Percentiles rank a stretch among this genome's conserved stretches.
phyloP scores from a whole-genome alignment of 2,329 filamentous ascomycete species.

The Sporothrix luriei region DNA sequence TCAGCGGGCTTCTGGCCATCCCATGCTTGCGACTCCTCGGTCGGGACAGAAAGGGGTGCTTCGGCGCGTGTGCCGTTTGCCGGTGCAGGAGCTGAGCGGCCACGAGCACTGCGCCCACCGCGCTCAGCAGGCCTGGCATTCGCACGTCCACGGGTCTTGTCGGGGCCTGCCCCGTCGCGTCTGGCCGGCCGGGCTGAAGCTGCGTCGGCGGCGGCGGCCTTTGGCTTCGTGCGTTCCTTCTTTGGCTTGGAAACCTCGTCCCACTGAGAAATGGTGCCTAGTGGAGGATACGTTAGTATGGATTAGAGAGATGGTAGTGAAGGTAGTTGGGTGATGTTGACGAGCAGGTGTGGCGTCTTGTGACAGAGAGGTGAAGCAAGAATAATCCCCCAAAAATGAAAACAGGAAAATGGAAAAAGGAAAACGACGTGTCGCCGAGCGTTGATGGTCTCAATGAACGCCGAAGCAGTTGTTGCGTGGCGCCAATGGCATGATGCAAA shows the following conservation, averaged over 20 bases:
- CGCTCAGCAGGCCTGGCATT: conserved; percentile 65
- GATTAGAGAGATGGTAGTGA: too few relatives aligned
- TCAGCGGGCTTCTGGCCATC: conserved; percentile 50
- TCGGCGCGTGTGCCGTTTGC: conserved; percentile 65
- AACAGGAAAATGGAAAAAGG: conserved; percentile 27
- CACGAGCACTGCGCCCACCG: conserved; percentile 63
- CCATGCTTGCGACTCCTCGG: conserved; percentile 69
- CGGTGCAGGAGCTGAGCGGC: conserved; percentile 62
- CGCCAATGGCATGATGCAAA: background rate
- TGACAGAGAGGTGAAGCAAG: background rate
- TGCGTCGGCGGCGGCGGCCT: conserved; percentile 61
- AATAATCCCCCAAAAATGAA: too few relatives aligned
- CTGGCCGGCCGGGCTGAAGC: conserved; percentile 56
- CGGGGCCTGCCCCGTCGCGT: conserved; percentile 63
- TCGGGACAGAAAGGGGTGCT: conserved; percentile 65
- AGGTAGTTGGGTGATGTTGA: background rate
- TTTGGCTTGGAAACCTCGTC: conserved; percentile 79
- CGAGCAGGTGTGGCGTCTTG: background rate
- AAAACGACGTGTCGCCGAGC: background rate
- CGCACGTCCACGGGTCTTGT: conserved; percentile 64
- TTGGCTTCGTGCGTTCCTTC: conserved; percentile 72
- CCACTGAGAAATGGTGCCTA: conserved; percentile 81
- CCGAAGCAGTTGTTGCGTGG: background rate
- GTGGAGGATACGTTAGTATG: conserved; percentile 13
- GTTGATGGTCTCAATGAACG: background rate